Evolutionary conservation across 768 basidiomycete genomes (phyloP).

Genomic region (Cystobasidiopsis lactophilus): DNA sequence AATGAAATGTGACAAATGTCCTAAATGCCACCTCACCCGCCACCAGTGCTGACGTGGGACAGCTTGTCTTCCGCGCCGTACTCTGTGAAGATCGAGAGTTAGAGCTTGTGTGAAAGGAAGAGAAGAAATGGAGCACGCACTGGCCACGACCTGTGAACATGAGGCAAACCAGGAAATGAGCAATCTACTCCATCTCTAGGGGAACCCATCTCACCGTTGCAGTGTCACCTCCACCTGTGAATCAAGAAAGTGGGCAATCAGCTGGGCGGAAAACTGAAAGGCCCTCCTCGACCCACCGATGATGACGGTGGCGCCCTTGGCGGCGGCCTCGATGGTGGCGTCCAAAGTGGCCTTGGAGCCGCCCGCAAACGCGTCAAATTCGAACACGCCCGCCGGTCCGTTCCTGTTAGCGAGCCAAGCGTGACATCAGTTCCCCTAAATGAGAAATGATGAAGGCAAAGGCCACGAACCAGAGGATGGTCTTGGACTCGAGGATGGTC

Average conservation of each 20-base stretch:
- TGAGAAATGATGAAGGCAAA: not conserved
- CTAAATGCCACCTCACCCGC: conserved; percentile 7
- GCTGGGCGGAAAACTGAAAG: not conserved
- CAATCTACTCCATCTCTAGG: conserved; percentile 23
- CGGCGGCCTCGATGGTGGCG: conserved; percentile 64
- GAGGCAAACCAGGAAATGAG: too few species aligned
- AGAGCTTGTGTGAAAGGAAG: not conserved
- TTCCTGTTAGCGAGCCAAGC: conserved; percentile 2
- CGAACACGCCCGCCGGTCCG: conserved; percentile 93
- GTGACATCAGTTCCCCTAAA: not conserved
- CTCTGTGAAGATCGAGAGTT: conserved; percentile 23
- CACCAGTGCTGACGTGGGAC: conserved; percentile 91
- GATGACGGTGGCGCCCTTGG: conserved; percentile 72
- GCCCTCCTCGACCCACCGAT: conserved; percentile 43
- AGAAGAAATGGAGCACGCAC: not conserved
- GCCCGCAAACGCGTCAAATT: conserved; percentile 71
- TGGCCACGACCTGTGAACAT: too few species aligned
- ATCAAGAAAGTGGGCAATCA: too few species aligned
- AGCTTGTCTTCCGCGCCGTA: conserved; percentile 63
- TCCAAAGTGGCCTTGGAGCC: conserved; percentile 69
- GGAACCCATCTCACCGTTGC: conserved; percentile 92
- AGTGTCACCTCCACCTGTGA: conserved; percentile 41
- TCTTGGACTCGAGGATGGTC: conserved; percentile 70
- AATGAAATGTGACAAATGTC: not conserved
- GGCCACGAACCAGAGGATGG: conserved; percentile 53